Evolutionary conservation across 2,329 filamentous ascomycete species (phyloP), one percentile per base, ranked within the genome.

Genomic region (Talaromyces piceae): DNA sequence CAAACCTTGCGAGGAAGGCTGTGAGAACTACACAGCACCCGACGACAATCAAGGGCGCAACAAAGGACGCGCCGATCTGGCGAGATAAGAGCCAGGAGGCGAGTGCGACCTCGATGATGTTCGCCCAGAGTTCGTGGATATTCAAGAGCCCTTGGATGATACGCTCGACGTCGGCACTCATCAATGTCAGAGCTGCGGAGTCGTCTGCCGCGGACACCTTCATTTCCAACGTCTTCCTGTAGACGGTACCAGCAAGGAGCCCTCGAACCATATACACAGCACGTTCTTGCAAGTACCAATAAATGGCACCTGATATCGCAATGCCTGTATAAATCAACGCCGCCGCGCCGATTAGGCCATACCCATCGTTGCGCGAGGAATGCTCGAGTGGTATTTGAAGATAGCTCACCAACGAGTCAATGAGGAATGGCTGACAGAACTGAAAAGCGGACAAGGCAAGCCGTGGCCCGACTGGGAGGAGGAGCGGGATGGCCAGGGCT

Each of bases 181-280:
- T 74, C 18, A 74, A 56, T 7, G 70, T 74, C 16, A 74, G 55
- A 3, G 72, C 67, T 22, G 67, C 63, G 16, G 64, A 62, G 1
- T 65, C 61, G 26, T 69, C 66, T n/a, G 61, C 61, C 45, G 66
- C 63, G 44, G 59, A 62, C 7, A 64, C 51, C 30, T 59, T 61
- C 1, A 68, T 41, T 4, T 60, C 58, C 27, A 58, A 63, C 12
- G 68, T 63, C 51, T 70, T 70, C 18, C 70, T 68, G 57, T 77
- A 81, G 1, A 82, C 71, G 53, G 79, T 61, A 0, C 74, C 71
- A 13, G 74, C 63, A 9, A 76, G 58, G 0, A 62, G 66, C n/a
- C 70, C 70, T 30, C 74, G 62, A 7, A 72, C 59, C 63, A 73
- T 70, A 12, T 69, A 71, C 22, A 72, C 67, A 11, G 63, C 60